Evolutionary conservation across 2,329 filamentous ascomycete genomes (phyloP), one percentile per base, ranked within the genome.

Genomic region (Trichoderma cornu-damae): DNA sequence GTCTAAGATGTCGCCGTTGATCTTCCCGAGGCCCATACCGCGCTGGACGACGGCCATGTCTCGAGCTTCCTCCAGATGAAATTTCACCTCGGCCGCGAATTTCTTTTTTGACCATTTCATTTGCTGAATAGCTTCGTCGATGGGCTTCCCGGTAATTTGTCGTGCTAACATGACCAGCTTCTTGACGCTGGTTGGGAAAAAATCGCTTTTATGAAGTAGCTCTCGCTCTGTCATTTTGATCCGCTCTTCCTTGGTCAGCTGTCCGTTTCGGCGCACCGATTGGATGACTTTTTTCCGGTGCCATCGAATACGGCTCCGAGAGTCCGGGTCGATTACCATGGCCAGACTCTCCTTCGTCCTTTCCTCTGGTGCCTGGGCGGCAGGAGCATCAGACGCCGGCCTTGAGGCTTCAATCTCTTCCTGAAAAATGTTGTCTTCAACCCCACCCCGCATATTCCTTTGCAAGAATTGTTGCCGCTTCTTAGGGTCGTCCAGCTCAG

Each of bases 61-160:
- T 58, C 87, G 83, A 1, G 93, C 92, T 66, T 89, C 81, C 68
- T 94, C 84, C 16, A 99, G 77, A 68, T 94, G 89, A 68, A 84
- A 86, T 64, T 82, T 77, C 26, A 97, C 84, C 67, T 96, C 90
- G 63, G 83, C 78, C 6, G 93, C 89, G 62, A 88, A 88, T 77
- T 91, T 93, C 83, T 99, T 99, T 78, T 90, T 90, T 72, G 87
- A 93, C 77, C 93, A 97, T 57, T 87, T 84, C 90, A 99, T 96
- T 79, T 99, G 94, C 55, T 89, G 75, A 63, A 97, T 89, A 12
- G 94, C 94, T 34, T 99, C 92, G 58, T 95, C 90, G 60, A 99
- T 79, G n/a, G 87, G 86, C 81, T 96, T 97, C 63, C 94, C 94
- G 2, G 85, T 81, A 68, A 99, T 94, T 75, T 97, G 94, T 56